phyloP scores from a whole-genome alignment of 1,284 basidiomycete species.

The Cryptococcus amylolentus region DNA sequence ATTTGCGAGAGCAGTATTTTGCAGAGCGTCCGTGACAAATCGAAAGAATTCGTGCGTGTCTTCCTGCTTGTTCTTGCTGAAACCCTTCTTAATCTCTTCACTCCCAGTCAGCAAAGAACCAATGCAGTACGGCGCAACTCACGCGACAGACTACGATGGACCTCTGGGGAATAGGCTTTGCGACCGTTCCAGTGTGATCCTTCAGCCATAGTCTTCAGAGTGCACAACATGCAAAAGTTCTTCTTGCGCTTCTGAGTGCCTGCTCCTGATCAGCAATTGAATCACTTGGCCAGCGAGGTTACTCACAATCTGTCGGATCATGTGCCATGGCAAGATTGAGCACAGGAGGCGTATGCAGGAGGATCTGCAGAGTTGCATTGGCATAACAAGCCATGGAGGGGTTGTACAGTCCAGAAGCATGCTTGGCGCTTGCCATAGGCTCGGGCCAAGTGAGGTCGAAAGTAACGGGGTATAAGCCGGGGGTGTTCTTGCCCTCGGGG shows the following conservation, averaged over 20 bases:
- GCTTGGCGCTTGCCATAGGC: conserved; percentile 12
- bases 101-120: background rate
- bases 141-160: conserved; percentile 69
- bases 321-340: conserved; percentile 66
- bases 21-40: conserved; percentile 86
- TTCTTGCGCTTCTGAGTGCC: conserved; percentile 7
- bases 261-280: conserved; percentile 3
- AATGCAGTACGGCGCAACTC: conserved; percentile 36
- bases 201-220: conserved; percentile 52
- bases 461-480: conserved; percentile 6
- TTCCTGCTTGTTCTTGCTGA: conserved; percentile 89
- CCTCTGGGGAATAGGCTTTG: conserved; percentile 53
- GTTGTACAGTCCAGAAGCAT: conserved; percentile 68
- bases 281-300: conserved; percentile 5
- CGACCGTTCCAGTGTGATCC: conserved; percentile 30
- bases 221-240: conserved; percentile 74
- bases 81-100: conserved; percentile 80
- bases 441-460: conserved; percentile 36
- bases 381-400: conserved; percentile 97
- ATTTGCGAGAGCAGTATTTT: conserved; percentile 75
- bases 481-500: background rate
- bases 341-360: conserved; percentile 89
- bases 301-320: conserved; percentile 53
- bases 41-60: conserved; percentile 98
- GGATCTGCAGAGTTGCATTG: conserved; percentile 90